These are phyloP conservation scores for Penicillium digitatum DNA, from an alignment of 2,329 filamentous ascomycete genomes.

Conservation along the genomic window DNA sequence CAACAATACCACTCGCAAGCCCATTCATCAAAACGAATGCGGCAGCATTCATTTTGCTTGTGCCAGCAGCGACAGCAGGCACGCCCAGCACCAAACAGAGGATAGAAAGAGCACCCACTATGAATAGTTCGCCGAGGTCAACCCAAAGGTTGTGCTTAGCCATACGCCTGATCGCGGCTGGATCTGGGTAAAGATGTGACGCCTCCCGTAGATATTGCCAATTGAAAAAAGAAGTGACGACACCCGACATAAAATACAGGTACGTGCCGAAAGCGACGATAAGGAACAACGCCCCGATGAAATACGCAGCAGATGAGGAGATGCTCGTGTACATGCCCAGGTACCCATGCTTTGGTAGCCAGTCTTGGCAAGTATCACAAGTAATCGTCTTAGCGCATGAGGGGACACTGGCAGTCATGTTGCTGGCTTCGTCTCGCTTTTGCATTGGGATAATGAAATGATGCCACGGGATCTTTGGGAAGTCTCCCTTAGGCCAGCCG, in stretches of 20 bases:
- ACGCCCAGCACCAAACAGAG: background rate
- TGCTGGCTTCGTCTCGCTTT: background rate
- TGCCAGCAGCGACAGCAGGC: background rate
- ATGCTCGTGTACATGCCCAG: background rate
- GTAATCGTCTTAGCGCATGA: background rate
- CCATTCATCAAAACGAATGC: background rate
- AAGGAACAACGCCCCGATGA: background rate
- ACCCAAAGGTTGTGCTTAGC: background rate
- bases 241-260: fast-evolving
- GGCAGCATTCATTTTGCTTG: background rate
- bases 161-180: background rate
- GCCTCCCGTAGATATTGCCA: background rate
- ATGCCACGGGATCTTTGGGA: slow-evolving; percentile 40
- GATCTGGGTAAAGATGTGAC: background rate
- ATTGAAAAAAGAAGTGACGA: background rate
- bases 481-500: slow-evolving; percentile 31
- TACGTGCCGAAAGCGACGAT: fast-evolving
- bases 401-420: background rate
- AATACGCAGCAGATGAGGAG: fast-evolving
- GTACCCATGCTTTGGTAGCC: background rate
- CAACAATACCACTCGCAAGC: fast-evolving
- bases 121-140: background rate
- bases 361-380: background rate
- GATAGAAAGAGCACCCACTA: background rate
- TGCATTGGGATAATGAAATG: slow-evolving; percentile 38